Base-by-base conservation (phyloP, 805 yeast genomes). In the Cyberlindnera euphorbiae region DNA sequence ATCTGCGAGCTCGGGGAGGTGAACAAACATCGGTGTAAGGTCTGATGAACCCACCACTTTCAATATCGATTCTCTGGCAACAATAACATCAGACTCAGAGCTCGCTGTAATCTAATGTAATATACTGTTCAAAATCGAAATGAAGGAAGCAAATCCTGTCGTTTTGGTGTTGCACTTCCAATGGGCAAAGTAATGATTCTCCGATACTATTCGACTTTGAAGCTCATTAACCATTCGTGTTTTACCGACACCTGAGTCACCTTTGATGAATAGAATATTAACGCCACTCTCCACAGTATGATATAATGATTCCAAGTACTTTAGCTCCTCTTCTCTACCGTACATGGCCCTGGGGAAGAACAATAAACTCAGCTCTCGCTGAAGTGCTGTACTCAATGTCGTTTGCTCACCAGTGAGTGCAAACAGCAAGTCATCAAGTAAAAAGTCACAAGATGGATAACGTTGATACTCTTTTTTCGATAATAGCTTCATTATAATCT, bases 171-270 rank as follows among this genome's bases (percentile, higher is more conserved):
- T 42, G 41, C 59, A 49, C 46, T 55, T 41, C 59, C 58, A 45
- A 30, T 46, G 37, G 4, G 58, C 56, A 42, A 55, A 57, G 36
- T 44, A 50, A 4, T 47, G 38, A 32, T 59, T 58, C 22, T 55
- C 53, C 2, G 63, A 47, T 9, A 63, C 45, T 5, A 70, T 59
- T 3, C 49, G 47, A 6, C 61, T 53, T 34, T 59, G 62, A 29
- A 71, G 41, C 19, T 67, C 72, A 19, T 55, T 54, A 6, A 73
- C 47, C 7, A 72, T 39, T 5, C 67, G 52, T 1, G 73, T 56
- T 46, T 71, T 71, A 2, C 79, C 79, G 6, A 59, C 49, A 2
- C 79, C 79, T 1, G 64, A 39, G 4, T 53, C 60, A 12, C 79
- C 78, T 1, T 53, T 45, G 4, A 72, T 46, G 6, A 69, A 40